These are phyloP conservation scores for Neoscytalidium dimidiatum DNA, from an alignment of 2,329 filamentous ascomycete genomes.

Conservation along the genomic window DNA sequence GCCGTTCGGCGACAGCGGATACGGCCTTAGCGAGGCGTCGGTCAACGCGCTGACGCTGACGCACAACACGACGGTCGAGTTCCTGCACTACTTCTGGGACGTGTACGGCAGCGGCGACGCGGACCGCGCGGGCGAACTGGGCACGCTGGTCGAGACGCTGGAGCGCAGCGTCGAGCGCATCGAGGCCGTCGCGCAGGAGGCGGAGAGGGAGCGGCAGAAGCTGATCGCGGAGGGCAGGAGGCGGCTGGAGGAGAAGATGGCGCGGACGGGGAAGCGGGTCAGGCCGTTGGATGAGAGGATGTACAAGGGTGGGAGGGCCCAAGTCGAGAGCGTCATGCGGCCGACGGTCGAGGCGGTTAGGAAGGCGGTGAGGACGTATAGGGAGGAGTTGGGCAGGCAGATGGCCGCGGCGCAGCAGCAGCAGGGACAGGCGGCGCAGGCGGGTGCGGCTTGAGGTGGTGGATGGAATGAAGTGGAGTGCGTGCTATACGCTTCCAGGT, in stretches of 20 bases:
- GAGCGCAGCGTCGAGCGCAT: conserved; percentile 76
- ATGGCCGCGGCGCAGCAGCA: conserved; percentile 26
- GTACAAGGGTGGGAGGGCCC: conserved; percentile 66
- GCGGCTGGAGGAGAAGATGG: conserved; percentile 64
- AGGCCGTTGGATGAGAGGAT: conserved; percentile 57
- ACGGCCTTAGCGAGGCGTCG: conserved; percentile 44
- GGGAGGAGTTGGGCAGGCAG: conserved; percentile 67
- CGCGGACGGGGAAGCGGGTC: conserved; percentile 72
- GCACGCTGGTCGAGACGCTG: conserved; percentile 80
- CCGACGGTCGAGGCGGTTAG: conserved; percentile 72
- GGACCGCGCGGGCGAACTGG: conserved; percentile 76
- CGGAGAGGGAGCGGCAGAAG: conserved; percentile 72
- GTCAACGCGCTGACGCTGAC: conserved; percentile 71
- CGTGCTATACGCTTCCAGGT: too few relatives aligned
- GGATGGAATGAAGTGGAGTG: neutral
- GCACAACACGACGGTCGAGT: conserved; percentile 91
- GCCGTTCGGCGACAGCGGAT: conserved; percentile 29
- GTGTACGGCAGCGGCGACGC: conserved; percentile 87
- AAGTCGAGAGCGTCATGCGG: conserved; percentile 74
- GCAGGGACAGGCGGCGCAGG: conserved; percentile 2
- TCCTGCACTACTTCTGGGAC: conserved; percentile 96
- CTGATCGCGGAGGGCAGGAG: conserved; percentile 60
- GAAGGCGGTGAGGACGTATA: conserved; percentile 71
- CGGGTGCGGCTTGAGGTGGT: neutral
- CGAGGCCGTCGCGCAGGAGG: conserved; percentile 75